These are phyloP conservation scores for Boeremia exigua DNA, from an alignment of 2,329 filamentous ascomycete species.

Conservation along the genomic window DNA sequence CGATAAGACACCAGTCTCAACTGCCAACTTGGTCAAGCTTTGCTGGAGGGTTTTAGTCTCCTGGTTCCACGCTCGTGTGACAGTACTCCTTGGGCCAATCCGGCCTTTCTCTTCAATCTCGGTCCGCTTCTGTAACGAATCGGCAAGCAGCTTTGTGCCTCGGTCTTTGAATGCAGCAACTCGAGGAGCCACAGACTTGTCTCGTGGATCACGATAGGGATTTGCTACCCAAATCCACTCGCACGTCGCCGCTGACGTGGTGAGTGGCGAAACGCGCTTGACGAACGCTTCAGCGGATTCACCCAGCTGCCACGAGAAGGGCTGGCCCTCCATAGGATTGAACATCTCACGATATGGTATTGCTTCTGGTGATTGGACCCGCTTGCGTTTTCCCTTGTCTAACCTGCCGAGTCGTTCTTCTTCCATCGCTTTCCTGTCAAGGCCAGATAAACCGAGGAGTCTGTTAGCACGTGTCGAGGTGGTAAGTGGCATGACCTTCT, in stretches of 20 bases:
- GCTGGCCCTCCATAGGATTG: conserved; percentile 65
- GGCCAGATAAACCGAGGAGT: conserved; percentile 3
- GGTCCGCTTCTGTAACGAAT: conserved; percentile 54
- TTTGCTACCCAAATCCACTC: conserved; percentile 79
- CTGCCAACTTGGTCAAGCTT: conserved; percentile 68
- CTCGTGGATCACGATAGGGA: conserved; percentile 57
- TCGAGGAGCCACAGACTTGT: conserved; percentile 44
- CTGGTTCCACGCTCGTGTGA: conserved; percentile 49
- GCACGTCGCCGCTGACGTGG: conserved; percentile 51
- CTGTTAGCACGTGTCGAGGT: conserved; percentile 7
- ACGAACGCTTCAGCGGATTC: conserved; percentile 73
- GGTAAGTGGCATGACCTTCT: conserved; percentile 9
- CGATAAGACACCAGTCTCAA: conserved; percentile 61
- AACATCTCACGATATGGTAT: conserved; percentile 21
- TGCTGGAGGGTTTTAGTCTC: conserved; percentile 54
- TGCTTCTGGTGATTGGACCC: conserved; percentile 13
- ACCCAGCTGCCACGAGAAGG: conserved; percentile 65
- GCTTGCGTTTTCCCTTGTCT: conserved; percentile 20
- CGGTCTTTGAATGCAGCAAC: conserved; percentile 58
- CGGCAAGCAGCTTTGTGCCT: conserved; percentile 62
- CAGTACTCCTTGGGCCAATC: conserved; percentile 52
- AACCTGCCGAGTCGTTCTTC: conserved; percentile 17
- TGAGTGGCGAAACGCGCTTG: conserved; percentile 69
- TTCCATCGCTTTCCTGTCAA: conserved; percentile 23
- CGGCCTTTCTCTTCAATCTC: conserved; percentile 60